Conservation (phyloP, 192 early-diverging fungal genomes). For the Coemansia sp. region DNA sequence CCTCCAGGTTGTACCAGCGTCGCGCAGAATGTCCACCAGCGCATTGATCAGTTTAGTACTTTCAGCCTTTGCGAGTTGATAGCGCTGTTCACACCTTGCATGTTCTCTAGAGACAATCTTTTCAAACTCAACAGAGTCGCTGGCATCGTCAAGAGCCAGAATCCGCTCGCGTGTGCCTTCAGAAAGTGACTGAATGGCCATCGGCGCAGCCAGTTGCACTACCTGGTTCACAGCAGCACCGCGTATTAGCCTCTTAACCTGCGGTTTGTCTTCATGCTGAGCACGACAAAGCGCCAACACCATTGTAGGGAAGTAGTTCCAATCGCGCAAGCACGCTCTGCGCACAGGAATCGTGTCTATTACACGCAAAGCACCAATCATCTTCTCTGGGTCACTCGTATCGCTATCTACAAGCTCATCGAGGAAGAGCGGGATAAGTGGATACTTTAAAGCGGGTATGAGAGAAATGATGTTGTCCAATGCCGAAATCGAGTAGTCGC, state of each 20-base stretch:
- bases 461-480: constrained; percentile 33
- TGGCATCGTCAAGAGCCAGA: background rate
- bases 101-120: constrained; percentile 5
- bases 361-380: constrained; percentile 47
- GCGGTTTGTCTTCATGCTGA: constrained; percentile 53
- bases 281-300: constrained; percentile 47
- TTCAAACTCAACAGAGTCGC: background rate
- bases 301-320: constrained; percentile 34
- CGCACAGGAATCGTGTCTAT: constrained; percentile 34
- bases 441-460: constrained; percentile 34
- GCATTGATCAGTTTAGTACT: constrained; percentile 27
- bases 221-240: constrained; percentile 36
- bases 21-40: constrained; percentile 62
- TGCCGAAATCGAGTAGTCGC: constrained; percentile 28
- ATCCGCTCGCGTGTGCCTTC: constrained; percentile 8
- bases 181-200: constrained; percentile 1
- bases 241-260: constrained; percentile 47
- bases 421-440: constrained; percentile 43
- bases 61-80: constrained; percentile 22
- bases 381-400: constrained; percentile 40
- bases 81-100: constrained; percentile 6
- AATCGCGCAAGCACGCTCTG: constrained; percentile 27
- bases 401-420: constrained; percentile 35
- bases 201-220: constrained; percentile 26
- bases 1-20: constrained; percentile 74